These are phyloP conservation scores for Acanthamoeba lenticulata DNA, from an alignment of 208 protist genomes.

Conservation along the genomic window DNA sequence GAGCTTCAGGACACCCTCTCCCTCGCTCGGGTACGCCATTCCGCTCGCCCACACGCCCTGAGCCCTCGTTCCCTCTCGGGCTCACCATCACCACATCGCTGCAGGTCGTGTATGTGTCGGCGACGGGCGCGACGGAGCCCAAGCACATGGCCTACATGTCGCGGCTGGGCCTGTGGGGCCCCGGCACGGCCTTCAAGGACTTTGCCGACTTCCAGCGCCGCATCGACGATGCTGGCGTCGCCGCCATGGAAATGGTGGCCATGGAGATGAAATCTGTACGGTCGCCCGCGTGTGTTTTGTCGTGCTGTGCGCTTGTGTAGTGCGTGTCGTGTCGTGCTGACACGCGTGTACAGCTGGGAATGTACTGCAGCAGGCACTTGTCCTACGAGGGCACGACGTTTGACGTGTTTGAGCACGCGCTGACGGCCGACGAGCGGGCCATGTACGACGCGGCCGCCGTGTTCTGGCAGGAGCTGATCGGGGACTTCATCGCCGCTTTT, in stretches of 20 bases:
- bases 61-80: no score
- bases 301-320: no score
- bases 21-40: not conserved
- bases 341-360: not conserved
- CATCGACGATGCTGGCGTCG: not conserved
- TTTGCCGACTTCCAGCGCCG: conserved; percentile 12
- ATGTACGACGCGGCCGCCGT: conserved; percentile 9
- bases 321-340: not conserved
- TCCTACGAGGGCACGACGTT: conserved; percentile 51
- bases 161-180: conserved; percentile 68
- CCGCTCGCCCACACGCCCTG: not conserved
- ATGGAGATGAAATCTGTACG: conserved; percentile 68
- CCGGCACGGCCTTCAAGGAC: not conserved
- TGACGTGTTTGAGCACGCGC: not conserved
- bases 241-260: conserved; percentile 65
- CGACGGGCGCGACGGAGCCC: conserved; percentile 55
- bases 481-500: not conserved
- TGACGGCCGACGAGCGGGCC: not conserved
- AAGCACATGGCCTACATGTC: conserved; percentile 64
- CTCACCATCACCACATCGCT: not conserved
- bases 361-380: conserved; percentile 58
- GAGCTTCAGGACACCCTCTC: not conserved
- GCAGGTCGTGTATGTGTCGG: not conserved
- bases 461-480: not conserved
- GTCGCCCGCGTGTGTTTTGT: not conserved